Evolutionary conservation across 1,139 yeast genomes (phyloP).

Genomic region (Debaryomyces udenii): DNA sequence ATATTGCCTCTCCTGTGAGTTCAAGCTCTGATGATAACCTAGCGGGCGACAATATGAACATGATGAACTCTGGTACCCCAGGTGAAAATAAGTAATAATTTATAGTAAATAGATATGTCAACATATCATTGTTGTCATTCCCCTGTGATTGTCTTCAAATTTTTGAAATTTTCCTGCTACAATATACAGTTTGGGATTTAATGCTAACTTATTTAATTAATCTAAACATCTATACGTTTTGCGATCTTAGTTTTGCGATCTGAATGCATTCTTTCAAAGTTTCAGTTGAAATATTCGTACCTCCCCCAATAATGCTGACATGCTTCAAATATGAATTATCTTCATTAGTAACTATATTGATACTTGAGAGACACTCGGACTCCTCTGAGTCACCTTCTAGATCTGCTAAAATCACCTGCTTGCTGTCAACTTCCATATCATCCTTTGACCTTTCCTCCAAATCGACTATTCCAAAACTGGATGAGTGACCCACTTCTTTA

Average conservation of each 20-base stretch:
- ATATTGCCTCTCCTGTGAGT: conserved; percentile 11
- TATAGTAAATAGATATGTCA: background rate
- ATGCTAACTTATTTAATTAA: too few species aligned
- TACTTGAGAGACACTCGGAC: conserved; percentile 44
- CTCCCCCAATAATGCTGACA: conserved; percentile 45
- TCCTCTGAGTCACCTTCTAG: conserved; percentile 84
- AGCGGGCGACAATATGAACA: conserved; percentile 11
- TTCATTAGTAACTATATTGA: conserved; percentile 37
- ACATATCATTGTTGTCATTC: too few species aligned
- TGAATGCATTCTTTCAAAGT: conserved; percentile 48
- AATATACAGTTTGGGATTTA: too few species aligned
- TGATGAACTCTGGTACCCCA: conserved; percentile 7
- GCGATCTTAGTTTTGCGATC: conserved; percentile 40
- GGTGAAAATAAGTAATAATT: conserved; percentile 4
- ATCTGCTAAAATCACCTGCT: conserved; percentile 60
- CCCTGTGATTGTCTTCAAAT: too few species aligned
- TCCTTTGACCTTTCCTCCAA: conserved; percentile 31
- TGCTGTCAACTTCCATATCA: conserved; percentile 22
- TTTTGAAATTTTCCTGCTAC: too few species aligned
- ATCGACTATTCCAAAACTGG: conserved; percentile 67
- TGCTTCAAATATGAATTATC: conserved; percentile 27
- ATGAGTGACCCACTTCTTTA: conserved; percentile 47
- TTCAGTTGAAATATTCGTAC: conserved; percentile 49
- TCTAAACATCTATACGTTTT: conserved; percentile 8
- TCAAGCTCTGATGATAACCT: conserved; percentile 14